Evolutionary conservation across 441 rosid genomes (phyloP), one percentile per base, ranked within the genome.

Genomic region (Populus tomentosa): DNA sequence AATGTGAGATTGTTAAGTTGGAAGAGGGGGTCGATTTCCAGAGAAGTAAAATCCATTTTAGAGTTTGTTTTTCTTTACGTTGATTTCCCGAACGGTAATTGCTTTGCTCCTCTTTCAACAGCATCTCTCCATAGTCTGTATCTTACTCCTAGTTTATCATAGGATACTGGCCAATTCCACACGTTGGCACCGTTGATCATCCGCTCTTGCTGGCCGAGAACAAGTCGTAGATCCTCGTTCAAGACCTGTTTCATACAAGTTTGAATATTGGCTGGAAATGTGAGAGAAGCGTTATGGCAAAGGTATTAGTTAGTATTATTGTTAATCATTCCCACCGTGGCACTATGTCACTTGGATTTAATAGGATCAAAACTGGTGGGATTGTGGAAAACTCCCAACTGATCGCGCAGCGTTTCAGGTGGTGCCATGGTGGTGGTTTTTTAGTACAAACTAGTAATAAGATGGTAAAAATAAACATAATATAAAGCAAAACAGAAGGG

Each of bases 141-240:
- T 75, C 98, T 89, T 78, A 93, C 97, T 82, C 99, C 99, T 8
- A 95, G 89, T 83, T 95, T 95, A 71, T 93, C 99, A 24, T 93
- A 92, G 8, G 92, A 80, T 75, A 95, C 99, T 0, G 99, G 98
- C 77, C 75, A 87, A 75, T 95, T 95, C 98, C 98, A 95, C 50
- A 95, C 81, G 67, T 95, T 93, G 59, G 90, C 97, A 3, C 98
- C 98, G 24, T 84, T 93, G 62, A 88, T 69, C 98, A 95, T 95
- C 72, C 96, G 81, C 79, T 93, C 97, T 80, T 95, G 99, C 76
- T 93, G 98, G 69, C 99, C 97, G 6, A 93, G 21, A 2, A 93
- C 97, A 5, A 93, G 87, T 66, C 99, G 80, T 21, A 95, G 80
- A 85, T 95, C 98, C 86, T 95, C 99, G 61, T 95, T 90, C 84